Percentiles rank a stretch among this genome's conserved stretches.
phyloP scores from a whole-genome alignment of 108 stramenopile genomes.

The Skeletonema menzelii region DNA sequence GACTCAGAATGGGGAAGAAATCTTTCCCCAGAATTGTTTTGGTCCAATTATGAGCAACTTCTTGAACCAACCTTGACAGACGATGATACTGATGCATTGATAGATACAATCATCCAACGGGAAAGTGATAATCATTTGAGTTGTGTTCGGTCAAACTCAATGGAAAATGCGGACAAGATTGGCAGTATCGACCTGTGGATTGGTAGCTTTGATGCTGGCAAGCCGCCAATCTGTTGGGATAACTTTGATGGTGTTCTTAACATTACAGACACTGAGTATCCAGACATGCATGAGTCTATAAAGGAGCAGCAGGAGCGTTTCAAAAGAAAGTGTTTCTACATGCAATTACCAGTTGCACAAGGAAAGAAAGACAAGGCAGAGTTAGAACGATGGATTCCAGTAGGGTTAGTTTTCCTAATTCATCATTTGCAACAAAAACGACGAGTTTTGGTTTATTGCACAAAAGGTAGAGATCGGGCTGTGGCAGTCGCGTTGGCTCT shows the following conservation, averaged over 20 bases:
- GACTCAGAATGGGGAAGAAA: slow-evolving; percentile 69
- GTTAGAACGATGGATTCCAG: slow-evolving; percentile 68
- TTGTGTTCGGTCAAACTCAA: not conserved
- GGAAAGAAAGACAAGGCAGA: slow-evolving; percentile 70
- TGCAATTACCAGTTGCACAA: slow-evolving; percentile 70
- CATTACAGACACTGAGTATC: slow-evolving; percentile 72
- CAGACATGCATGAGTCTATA: slow-evolving; percentile 35
- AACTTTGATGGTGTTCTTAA: slow-evolving; percentile 76
- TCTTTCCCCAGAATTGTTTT: slow-evolving; percentile 63
- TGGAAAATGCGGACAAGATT: slow-evolving; percentile 36
- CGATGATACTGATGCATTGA: slow-evolving; percentile 40
- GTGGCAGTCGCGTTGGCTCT: slow-evolving; percentile 71
- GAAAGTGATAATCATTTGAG: not conserved
- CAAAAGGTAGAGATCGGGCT: slow-evolving; percentile 80
- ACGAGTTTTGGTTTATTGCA: slow-evolving; percentile 73
- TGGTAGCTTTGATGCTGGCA: slow-evolving; percentile 65
- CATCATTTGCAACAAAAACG: slow-evolving; percentile 39
- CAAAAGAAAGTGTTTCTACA: slow-evolving; percentile 40
- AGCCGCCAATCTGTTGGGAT: slow-evolving; percentile 75
- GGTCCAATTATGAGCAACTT: slow-evolving; percentile 41
- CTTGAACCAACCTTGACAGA: slow-evolving; percentile 24
- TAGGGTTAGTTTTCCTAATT: slow-evolving; percentile 62
- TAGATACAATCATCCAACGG: slow-evolving; percentile 34
- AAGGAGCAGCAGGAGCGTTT: not conserved
- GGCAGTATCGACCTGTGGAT: slow-evolving; percentile 59